Evolutionary conservation across 257 asterid genomes (phyloP).

Genomic region (Scutellaria baicalensis): DNA sequence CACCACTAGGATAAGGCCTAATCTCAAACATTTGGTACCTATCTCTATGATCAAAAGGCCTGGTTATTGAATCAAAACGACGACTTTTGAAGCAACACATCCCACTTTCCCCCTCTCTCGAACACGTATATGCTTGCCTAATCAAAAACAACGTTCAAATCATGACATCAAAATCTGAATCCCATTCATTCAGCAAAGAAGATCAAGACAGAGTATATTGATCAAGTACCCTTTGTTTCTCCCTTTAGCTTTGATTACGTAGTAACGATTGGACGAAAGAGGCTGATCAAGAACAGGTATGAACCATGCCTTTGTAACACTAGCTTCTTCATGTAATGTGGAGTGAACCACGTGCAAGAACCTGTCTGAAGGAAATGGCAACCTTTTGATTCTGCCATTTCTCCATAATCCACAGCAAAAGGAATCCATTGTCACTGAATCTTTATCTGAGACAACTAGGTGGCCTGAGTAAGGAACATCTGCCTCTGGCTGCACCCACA

Average conservation of each 20-base stretch:
- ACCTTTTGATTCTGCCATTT: slow-evolving; percentile 35
- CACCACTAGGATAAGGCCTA: slow-evolving; percentile 39
- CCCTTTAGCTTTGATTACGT: slow-evolving; percentile 63
- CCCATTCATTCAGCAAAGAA: not conserved
- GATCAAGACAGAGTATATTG: not conserved
- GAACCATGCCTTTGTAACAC: slow-evolving; percentile 57
- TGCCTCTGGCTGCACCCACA: slow-evolving; percentile 27
- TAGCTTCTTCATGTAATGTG: slow-evolving; percentile 39
- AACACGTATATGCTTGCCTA: slow-evolving; percentile 63
- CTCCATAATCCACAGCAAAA: slow-evolving; percentile 56
- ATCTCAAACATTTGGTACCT: slow-evolving; percentile 69
- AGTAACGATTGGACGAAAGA: slow-evolving; percentile 60
- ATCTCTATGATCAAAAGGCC: slow-evolving; percentile 60
- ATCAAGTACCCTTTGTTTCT: slow-evolving; percentile 52
- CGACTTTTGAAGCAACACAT: slow-evolving; percentile 45
- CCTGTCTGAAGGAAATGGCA: slow-evolving; percentile 83
- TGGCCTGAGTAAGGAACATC: slow-evolving; percentile 47
- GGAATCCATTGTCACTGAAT: slow-evolving; percentile 47
- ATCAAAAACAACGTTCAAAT: not conserved
- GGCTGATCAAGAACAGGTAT: slow-evolving; percentile 70
- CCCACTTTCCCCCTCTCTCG: slow-evolving; percentile 37
- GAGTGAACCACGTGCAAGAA: slow-evolving; percentile 64
- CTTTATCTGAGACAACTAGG: slow-evolving; percentile 49
- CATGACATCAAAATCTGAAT: not conserved
- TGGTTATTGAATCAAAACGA: slow-evolving; percentile 21